Evolutionary conservation across 2,329 filamentous ascomycete species (phyloP).

Genomic region (Davidsoniella virescens): DNA sequence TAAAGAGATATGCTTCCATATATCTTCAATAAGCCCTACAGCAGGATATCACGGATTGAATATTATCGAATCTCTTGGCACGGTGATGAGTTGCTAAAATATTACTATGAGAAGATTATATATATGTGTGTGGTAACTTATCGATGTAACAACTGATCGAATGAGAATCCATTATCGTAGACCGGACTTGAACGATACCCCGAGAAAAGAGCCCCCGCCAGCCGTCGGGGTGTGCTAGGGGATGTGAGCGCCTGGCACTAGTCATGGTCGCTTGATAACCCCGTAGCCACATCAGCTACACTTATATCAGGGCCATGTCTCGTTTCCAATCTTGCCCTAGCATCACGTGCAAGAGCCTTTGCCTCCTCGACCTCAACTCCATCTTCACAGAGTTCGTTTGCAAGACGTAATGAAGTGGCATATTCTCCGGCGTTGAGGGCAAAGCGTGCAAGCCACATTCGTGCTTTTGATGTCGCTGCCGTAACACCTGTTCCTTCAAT

Average conservation of each 20-base stretch:
- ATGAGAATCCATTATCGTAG: too few species aligned
- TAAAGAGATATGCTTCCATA: too few species aligned
- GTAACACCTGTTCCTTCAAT: conserved; percentile 65
- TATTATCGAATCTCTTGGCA: too few species aligned
- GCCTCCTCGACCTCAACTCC: conserved; percentile 94
- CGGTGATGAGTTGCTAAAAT: too few species aligned
- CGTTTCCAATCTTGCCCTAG: conserved; percentile 55
- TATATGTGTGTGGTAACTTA: too few species aligned
- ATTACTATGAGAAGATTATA: too few species aligned
- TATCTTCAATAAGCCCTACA: too few species aligned
- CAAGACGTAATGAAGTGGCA: conserved; percentile 59
- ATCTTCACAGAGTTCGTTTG: conserved; percentile 85
- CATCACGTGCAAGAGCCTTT: conserved; percentile 78
- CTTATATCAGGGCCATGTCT: background rate
- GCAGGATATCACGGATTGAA: too few species aligned
- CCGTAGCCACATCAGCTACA: background rate
- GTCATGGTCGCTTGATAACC: background rate
- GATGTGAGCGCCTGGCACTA: background rate
- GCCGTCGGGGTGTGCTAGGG: background rate
- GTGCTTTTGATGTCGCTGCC: conserved; percentile 75
- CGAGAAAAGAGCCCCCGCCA: too few species aligned
- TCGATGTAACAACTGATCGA: too few species aligned
- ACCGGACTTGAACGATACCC: too few species aligned
- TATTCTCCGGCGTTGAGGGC: conserved; percentile 65
- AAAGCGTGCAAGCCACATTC: conserved; percentile 81